These are phyloP conservation scores for Prunus campanulata DNA, from an alignment of 306 rosid genomes.

Conservation along the genomic window DNA sequence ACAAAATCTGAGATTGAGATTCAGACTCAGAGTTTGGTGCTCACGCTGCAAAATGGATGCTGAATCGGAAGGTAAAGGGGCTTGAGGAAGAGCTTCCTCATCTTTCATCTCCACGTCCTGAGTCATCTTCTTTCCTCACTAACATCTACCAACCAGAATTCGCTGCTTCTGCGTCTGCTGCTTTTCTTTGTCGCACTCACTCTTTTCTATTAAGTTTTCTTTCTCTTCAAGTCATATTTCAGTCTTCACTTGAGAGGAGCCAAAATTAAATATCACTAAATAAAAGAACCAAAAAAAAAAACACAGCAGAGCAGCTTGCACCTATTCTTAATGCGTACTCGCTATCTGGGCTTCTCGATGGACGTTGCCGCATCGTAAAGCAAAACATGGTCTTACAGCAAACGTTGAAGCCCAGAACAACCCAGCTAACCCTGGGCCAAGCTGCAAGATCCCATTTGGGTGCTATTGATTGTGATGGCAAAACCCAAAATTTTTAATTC, in stretches of 20 bases:
- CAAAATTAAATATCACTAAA: background rate
- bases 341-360: no score
- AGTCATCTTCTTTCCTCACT: background rate
- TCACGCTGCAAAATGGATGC: background rate
- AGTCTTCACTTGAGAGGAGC: background rate
- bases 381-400: no score
- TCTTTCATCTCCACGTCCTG: constrained; percentile 5
- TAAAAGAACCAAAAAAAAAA: no score
- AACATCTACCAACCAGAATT: background rate
- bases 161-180: background rate
- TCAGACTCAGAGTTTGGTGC: background rate
- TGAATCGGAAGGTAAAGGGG: background rate
- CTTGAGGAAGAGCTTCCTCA: background rate
- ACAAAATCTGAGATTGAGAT: background rate
- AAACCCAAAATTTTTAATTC: no score
- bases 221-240: background rate
- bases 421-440: no score
- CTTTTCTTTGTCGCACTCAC: background rate
- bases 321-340: no score
- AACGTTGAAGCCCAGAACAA: no score
- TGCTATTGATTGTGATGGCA: no score
- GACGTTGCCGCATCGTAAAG: no score
- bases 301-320: no score
- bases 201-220: background rate
- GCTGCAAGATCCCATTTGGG: no score